Percentiles rank a stretch among this genome's conserved stretches.
Conservation (phyloP, 2,329 filamentous ascomycete genomes). For the Ambrosiella xylebori region DNA sequence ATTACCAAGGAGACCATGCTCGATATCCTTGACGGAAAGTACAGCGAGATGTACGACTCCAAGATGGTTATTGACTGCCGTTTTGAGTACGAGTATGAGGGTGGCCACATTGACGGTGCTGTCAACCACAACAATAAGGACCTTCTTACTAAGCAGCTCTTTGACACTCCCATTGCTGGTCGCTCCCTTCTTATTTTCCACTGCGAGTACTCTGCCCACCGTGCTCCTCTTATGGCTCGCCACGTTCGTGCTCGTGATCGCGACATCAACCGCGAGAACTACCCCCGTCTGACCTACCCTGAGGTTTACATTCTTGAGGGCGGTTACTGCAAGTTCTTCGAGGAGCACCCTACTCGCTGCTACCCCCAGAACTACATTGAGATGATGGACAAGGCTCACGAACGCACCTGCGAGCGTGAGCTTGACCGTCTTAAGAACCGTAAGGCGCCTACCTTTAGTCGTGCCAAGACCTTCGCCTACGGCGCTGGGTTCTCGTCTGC, state of each 20-base stretch:
- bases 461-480: constrained; percentile 91
- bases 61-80: constrained; percentile 87
- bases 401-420: constrained; percentile 82
- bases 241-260: constrained; percentile 83
- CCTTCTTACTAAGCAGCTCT: constrained; percentile 60
- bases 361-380: constrained; percentile 92
- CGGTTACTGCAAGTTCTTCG: constrained; percentile 88
- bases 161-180: constrained; percentile 46
- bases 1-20: constrained; percentile 70
- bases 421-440: constrained; percentile 84
- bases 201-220: constrained; percentile 95
- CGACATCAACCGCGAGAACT: constrained; percentile 65
- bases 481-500: constrained; percentile 27
- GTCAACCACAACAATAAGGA: constrained; percentile 98
- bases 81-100: constrained; percentile 97
- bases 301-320: constrained; percentile 95
- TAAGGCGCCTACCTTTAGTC: constrained; percentile 50
- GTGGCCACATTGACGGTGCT: constrained; percentile 83
- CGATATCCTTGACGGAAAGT: constrained; percentile 75
- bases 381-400: constrained; percentile 86
- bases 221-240: constrained; percentile 90
- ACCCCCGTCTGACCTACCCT: constrained; percentile 81
- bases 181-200: constrained; percentile 80
- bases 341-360: constrained; percentile 60
- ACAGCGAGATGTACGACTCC: constrained; percentile 56